A percentile compares a stretch with the other conserved stretches of the same genome.
Conservation (phyloP, 148 eudicot species). For the Vaccinium darrowii region DNA sequence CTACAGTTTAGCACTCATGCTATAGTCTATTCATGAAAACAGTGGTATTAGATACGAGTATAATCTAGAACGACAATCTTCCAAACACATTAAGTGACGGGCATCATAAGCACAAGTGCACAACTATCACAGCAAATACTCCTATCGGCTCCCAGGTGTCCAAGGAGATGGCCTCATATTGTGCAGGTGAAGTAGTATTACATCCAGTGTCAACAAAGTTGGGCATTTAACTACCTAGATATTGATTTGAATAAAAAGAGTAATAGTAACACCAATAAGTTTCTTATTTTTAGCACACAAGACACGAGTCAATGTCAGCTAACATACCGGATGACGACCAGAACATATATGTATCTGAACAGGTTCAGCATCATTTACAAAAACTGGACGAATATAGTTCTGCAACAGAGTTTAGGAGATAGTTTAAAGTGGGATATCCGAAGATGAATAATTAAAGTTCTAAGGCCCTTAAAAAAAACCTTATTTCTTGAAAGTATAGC, state of each 20-base stretch:
- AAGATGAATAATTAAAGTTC: conserved; percentile 9
- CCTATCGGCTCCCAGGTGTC: background rate
- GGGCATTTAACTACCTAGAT: background rate
- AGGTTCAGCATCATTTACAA: conserved; percentile 67
- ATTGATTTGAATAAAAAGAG: background rate
- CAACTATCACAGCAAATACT: no score
- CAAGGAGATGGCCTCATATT: background rate
- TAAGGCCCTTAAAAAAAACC: conserved; percentile 36
- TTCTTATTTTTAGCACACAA: background rate
- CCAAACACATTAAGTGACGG: no score
- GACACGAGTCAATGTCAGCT: background rate
- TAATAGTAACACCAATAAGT: background rate
- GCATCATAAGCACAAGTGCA: no score
- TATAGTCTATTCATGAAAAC: background rate
- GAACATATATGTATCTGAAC: conserved; percentile 61
- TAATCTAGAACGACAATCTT: background rate
- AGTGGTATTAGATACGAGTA: background rate
- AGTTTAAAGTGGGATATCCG: background rate
- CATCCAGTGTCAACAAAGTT: background rate
- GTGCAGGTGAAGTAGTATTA: background rate
- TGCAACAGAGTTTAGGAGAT: conserved; percentile 29
- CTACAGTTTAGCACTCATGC: background rate
- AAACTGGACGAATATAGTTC: conserved; percentile 81
- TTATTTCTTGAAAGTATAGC: conserved; percentile 76
- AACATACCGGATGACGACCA: conserved; percentile 93